Percentiles rank a stretch among this genome's conserved stretches.
Conservation (phyloP, 2,329 filamentous ascomycete species). For the Ustilaginoidea virens region DNA sequence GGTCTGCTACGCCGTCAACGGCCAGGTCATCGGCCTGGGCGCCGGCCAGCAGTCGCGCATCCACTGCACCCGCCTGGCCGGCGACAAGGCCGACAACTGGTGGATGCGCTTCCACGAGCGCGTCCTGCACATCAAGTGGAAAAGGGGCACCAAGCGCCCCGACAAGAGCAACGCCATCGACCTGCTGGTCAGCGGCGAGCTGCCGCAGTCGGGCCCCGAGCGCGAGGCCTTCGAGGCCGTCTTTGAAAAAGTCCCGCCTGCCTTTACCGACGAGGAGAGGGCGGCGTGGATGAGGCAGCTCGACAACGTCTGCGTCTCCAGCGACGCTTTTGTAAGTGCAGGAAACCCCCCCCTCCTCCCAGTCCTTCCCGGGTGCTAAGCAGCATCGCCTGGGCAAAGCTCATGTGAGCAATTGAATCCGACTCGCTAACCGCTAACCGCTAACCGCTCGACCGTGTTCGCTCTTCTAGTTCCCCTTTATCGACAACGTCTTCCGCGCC, state of each 20-base stretch:
- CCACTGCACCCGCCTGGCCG: slow-evolving; percentile 92
- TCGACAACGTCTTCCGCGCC: slow-evolving; percentile 92
- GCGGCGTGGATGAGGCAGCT: slow-evolving; percentile 75
- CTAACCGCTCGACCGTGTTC: too few relatives aligned
- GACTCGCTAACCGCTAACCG: too few relatives aligned
- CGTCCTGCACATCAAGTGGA: slow-evolving; percentile 82
- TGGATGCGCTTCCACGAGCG: slow-evolving; percentile 97
- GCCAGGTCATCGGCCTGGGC: slow-evolving; percentile 85
- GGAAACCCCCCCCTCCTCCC: background rate
- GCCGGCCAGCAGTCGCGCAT: slow-evolving; percentile 96
- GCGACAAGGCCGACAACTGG: slow-evolving; percentile 98
- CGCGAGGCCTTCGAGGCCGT: slow-evolving; percentile 73
- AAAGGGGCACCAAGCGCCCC: slow-evolving; percentile 89
- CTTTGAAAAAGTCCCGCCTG: slow-evolving; percentile 75
- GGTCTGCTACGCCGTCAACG: slow-evolving; percentile 90
- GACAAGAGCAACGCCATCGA: slow-evolving; percentile 99
- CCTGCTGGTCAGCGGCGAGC: slow-evolving; percentile 77
- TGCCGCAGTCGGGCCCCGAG: slow-evolving; percentile 73
- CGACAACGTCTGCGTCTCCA: slow-evolving; percentile 69
- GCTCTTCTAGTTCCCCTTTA: slow-evolving; percentile 90
- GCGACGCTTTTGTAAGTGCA: slow-evolving; percentile 76
- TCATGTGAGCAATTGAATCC: too few relatives aligned
- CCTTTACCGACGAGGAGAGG: slow-evolving; percentile 75
- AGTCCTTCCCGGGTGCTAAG: fast-evolving
- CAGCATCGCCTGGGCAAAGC: too few relatives aligned